Conservation (phyloP, 2,329 filamentous ascomycete genomes). For the Rugonectria rugulosa region DNA sequence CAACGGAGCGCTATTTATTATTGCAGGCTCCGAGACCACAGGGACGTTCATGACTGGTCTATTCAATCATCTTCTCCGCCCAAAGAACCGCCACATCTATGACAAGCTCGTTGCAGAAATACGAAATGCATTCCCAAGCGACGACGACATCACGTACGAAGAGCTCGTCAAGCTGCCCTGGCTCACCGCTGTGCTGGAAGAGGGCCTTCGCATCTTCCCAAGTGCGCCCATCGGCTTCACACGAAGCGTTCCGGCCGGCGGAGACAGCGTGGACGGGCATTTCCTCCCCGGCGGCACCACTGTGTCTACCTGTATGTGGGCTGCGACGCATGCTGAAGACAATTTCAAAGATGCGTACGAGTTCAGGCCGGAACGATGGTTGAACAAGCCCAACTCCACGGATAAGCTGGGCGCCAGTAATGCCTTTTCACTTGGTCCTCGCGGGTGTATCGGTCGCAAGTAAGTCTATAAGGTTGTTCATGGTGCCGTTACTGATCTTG, state of each 20-base stretch:
- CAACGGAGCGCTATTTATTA: constrained; percentile 42
- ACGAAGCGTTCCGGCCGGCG: constrained; percentile 42
- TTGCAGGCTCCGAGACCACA: constrained; percentile 46
- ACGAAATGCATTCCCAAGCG: constrained; percentile 28
- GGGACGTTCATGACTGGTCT: constrained; percentile 41
- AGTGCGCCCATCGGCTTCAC: constrained; percentile 36
- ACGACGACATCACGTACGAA: constrained; percentile 46
- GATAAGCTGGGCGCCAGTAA: constrained; percentile 54
- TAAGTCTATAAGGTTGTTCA: neutral
- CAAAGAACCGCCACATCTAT: constrained; percentile 38
- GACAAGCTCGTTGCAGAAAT: constrained; percentile 48
- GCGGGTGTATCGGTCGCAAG: constrained; percentile 55
- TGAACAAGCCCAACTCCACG: constrained; percentile 47
- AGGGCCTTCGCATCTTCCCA: constrained; percentile 51
- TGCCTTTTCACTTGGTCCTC: constrained; percentile 56
- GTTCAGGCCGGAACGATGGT: constrained; percentile 58
- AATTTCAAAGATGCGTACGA: constrained; percentile 54
- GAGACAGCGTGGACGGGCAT: constrained; percentile 20
- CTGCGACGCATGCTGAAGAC: constrained; percentile 49
- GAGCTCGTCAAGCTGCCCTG: constrained; percentile 47
- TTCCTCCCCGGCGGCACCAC: constrained; percentile 13
- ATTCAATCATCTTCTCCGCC: constrained; percentile 42
- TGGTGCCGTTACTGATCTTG: constrained; percentile 31
- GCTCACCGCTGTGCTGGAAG: constrained; percentile 50
- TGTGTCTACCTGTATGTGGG: constrained; percentile 40